Conservation (phyloP, 2,329 filamentous ascomycete species). For the Colletotrichum cordylinicola region DNA sequence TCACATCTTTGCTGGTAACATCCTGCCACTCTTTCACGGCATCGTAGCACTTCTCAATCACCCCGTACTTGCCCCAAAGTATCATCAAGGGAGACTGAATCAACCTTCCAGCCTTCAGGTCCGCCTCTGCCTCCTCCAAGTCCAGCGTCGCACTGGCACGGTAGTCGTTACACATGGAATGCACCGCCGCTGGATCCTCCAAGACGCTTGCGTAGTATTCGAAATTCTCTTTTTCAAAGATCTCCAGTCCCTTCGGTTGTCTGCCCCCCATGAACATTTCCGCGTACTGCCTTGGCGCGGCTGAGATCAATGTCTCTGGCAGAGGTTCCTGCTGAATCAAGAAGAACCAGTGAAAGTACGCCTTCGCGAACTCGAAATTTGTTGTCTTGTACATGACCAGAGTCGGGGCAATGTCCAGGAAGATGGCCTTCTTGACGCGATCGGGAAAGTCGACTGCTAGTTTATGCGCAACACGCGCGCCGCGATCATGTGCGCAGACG, state of each 20-base stretch:
- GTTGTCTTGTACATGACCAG: conserved; percentile 56
- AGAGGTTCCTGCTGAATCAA: conserved; percentile 58
- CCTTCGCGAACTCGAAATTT: conserved; percentile 46
- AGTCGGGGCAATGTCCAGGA: conserved; percentile 62
- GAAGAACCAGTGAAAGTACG: conserved; percentile 66
- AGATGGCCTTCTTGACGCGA: conserved; percentile 45
- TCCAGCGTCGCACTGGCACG: conserved; percentile 57
- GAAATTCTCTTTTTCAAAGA: conserved; percentile 39
- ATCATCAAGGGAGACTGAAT: conserved; percentile 53
- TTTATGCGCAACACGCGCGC: conserved; percentile 60
- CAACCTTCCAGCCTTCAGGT: conserved; percentile 46
- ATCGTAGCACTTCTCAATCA: conserved; percentile 56
- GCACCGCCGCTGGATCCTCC: conserved; percentile 44
- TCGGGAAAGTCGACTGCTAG: conserved; percentile 52
- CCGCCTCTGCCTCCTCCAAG: conserved; percentile 52
- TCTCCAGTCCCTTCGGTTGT: conserved; percentile 36
- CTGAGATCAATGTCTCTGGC: conserved; percentile 52
- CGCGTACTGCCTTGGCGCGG: conserved; percentile 42
- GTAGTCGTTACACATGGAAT: conserved; percentile 62
- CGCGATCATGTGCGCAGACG: conserved; percentile 63
- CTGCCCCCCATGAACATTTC: conserved; percentile 47
- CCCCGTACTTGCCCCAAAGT: conserved; percentile 54
- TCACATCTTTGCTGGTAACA: conserved; percentile 41
- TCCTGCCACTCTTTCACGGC: conserved; percentile 55
- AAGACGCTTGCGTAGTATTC: conserved; percentile 48